A percentile compares a stretch with the other conserved stretches of the same genome.
Conservation (phyloP, 2,329 filamentous ascomycete genomes). For the Beauveria sp. region DNA sequence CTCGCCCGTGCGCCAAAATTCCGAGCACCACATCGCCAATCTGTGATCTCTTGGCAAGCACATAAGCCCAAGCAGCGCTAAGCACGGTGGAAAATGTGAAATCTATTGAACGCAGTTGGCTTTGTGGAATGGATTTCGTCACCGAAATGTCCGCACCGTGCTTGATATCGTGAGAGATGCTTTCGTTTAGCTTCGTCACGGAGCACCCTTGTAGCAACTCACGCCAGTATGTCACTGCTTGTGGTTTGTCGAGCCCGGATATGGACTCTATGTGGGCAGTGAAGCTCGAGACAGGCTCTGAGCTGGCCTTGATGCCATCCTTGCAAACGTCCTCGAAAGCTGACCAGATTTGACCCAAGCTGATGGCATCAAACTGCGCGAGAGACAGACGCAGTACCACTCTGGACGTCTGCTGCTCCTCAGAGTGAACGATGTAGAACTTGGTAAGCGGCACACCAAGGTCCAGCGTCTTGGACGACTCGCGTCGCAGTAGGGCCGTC, state of each 20-base stretch:
- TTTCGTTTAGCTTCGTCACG: background rate
- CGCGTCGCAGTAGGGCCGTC: background rate
- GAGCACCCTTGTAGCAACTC: constrained; percentile 26
- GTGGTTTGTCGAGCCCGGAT: constrained; percentile 19
- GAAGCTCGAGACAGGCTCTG: constrained; percentile 18
- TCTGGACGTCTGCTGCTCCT: background rate
- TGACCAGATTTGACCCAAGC: constrained; percentile 27
- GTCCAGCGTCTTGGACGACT: background rate
- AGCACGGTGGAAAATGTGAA: background rate
- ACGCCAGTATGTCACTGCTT: constrained; percentile 31
- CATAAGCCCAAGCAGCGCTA: constrained; percentile 2
- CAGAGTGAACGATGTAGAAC: background rate
- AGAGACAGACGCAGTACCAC: constrained; percentile 20
- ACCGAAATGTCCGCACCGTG: background rate
- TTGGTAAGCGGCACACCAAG: constrained; percentile 1
- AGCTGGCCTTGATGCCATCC: constrained; percentile 19
- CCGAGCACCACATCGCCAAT: constrained; percentile 8
- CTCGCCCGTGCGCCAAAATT: background rate
- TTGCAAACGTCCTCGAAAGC: constrained; percentile 4
- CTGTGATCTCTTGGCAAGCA: background rate
- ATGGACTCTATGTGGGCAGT: constrained; percentile 35
- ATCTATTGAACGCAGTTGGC: background rate
- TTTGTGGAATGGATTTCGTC: background rate
- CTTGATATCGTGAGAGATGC: background rate
- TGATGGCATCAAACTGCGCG: constrained; percentile 43